Conservation (phyloP, 805 yeast genomes). For the Sungouiella thailandica region DNA sequence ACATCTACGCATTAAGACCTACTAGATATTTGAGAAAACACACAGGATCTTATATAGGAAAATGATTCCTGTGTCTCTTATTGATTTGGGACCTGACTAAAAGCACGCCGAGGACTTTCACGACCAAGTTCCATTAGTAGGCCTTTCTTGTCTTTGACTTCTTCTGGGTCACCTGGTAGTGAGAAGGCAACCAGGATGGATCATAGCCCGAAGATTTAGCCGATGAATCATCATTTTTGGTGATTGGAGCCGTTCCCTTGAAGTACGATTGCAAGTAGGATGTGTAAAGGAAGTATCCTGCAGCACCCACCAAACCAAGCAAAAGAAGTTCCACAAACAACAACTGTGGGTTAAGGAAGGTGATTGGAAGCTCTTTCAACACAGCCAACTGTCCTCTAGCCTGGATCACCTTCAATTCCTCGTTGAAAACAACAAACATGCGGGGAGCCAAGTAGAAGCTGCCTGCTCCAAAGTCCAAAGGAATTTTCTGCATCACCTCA, state of each 20-base stretch:
- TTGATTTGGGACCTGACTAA: too few relatives aligned
- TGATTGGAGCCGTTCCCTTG: constrained; percentile 29
- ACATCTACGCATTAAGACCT: too few relatives aligned
- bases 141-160: constrained; percentile 13
- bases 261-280: constrained; percentile 45
- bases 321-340: constrained; percentile 56
- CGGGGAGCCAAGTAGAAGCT: constrained; percentile 58
- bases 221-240: constrained; percentile 12
- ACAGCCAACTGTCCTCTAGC: constrained; percentile 53
- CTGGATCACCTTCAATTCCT: constrained; percentile 49
- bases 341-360: constrained; percentile 70
- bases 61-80: too few relatives aligned
- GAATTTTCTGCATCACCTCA: constrained; percentile 54
- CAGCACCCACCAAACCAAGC: constrained; percentile 13
- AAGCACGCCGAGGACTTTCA: too few relatives aligned
- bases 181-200: constrained; percentile 13
- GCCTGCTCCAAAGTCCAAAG: constrained; percentile 53
- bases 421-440: constrained; percentile 47
- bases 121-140: constrained; percentile 6
- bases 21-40: too few relatives aligned
- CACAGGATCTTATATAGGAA: too few relatives aligned
- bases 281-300: constrained; percentile 43
- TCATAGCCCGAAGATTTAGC: constrained; percentile 8
- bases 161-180: constrained; percentile 8
- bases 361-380: constrained; percentile 61